Percentiles rank a stretch among this genome's conserved stretches.
These are phyloP conservation scores for Fagopyrum tataricum DNA, from an alignment of 148 eudicot genomes.

Conservation along the genomic window DNA sequence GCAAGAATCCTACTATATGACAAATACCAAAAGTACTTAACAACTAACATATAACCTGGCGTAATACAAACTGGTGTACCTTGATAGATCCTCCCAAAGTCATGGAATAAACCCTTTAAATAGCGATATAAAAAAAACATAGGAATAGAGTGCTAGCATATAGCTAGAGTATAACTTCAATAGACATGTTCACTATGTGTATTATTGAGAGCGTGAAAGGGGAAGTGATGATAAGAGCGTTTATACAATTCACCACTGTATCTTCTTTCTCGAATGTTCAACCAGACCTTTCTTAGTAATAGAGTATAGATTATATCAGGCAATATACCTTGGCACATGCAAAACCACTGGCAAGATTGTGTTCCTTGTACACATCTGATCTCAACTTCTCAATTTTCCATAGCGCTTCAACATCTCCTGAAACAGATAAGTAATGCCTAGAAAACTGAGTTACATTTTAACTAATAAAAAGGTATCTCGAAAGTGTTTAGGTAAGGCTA, in stretches of 20 bases:
- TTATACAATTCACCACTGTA: not conserved
- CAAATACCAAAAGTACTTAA: not conserved
- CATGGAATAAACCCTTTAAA: not conserved
- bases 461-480: not conserved
- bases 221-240: not conserved
- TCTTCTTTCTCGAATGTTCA: not conserved
- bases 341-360: slow-evolving; percentile 59
- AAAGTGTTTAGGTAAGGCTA: not conserved
- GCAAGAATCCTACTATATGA: not conserved
- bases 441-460: not conserved
- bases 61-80: not conserved
- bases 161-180: not conserved
- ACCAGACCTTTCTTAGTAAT: not conserved
- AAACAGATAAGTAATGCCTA: slow-evolving; percentile 10
- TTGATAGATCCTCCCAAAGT: not conserved
- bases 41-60: not conserved
- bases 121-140: not conserved
- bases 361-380: slow-evolving; percentile 56
- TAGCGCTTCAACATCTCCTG: slow-evolving; percentile 72
- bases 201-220: not conserved
- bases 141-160: not conserved
- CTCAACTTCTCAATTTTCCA: slow-evolving; percentile 84
- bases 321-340: slow-evolving; percentile 77
- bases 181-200: not conserved
- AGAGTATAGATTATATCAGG: not conserved